Conservation (phyloP, 306 rosid genomes). For the Lathyrus tuberosus region DNA sequence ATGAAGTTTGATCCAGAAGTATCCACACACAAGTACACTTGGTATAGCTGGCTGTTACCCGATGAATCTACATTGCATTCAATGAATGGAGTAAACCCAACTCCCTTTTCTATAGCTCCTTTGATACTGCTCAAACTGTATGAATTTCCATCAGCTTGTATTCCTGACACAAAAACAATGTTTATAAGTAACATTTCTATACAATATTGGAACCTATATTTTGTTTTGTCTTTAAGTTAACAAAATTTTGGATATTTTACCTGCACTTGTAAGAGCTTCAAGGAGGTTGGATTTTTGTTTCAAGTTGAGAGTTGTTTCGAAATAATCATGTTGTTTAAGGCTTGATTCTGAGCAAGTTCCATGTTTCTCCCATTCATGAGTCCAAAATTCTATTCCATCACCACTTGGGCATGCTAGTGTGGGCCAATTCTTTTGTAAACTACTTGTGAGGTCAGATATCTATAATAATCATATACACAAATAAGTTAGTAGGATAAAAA, state of each 20-base stretch:
- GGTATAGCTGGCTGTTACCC: constrained; percentile 51
- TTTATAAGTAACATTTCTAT: no score
- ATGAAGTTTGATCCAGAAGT: constrained; percentile 42
- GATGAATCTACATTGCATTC: constrained; percentile 58
- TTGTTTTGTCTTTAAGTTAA: no score
- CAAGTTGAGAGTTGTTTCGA: constrained; percentile 57
- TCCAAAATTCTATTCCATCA: constrained; percentile 61
- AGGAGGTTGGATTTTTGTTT: constrained; percentile 54
- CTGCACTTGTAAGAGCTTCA: constrained; percentile 53
- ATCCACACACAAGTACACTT: constrained; percentile 61
- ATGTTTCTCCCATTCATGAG: constrained; percentile 79
- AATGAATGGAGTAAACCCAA: constrained; percentile 46
- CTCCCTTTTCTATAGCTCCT: constrained; percentile 42
- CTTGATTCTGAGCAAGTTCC: constrained; percentile 78
- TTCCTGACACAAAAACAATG: constrained; percentile 40
- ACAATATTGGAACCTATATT: no score
- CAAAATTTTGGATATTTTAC: no score
- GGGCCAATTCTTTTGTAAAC: constrained; percentile 62
- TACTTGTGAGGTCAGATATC: constrained; percentile 38
- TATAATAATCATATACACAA: constrained; percentile 6
- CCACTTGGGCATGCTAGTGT: constrained; percentile 76
- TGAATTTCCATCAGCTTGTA: constrained; percentile 50
- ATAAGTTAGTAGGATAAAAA: constrained; percentile 11
- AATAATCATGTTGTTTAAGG: constrained; percentile 68
- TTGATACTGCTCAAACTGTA: constrained; percentile 52